These are phyloP conservation scores for Parasitella parasitica DNA, from an alignment of 371 early-diverging fungal species.

Conservation along the genomic window DNA sequence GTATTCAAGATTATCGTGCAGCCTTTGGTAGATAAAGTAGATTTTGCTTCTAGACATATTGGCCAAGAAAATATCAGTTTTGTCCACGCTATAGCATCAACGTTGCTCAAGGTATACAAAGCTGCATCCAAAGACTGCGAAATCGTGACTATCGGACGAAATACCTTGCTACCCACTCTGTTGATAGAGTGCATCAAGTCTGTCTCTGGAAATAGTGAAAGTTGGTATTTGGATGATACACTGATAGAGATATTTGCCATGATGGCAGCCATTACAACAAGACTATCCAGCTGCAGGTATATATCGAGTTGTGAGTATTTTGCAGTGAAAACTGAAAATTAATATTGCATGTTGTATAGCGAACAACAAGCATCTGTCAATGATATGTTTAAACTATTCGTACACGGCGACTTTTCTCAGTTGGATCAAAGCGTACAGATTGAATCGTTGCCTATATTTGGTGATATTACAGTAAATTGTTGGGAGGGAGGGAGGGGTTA, in stretches of 20 bases:
- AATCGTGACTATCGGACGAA: constrained; percentile 13
- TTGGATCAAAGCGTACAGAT: neutral
- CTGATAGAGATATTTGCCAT: constrained; percentile 17
- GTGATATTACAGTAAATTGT: neutral
- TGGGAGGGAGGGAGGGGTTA: too few relatives aligned
- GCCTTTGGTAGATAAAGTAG: constrained; percentile 12
- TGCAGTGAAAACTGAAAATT: neutral
- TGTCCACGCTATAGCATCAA: constrained; percentile 17
- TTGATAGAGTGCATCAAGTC: constrained; percentile 3
- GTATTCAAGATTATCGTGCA: constrained; percentile 20
- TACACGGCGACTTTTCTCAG: constrained; percentile 6
- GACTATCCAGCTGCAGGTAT: constrained; percentile 19
- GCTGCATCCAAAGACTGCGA: constrained; percentile 13
- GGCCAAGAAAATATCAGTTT: constrained; percentile 11
- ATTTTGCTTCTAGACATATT: constrained; percentile 10
- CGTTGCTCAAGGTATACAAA: constrained; percentile 17
- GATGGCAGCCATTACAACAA: constrained; percentile 18
- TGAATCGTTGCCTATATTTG: neutral
- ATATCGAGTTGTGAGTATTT: neutral
- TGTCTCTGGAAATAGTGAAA: neutral
- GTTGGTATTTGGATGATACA: constrained; percentile 20
- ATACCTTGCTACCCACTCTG: constrained; percentile 17
- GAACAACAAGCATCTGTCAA: constrained; percentile 13
- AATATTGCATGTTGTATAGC: neutral
- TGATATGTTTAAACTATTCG: constrained; percentile 6